phyloP scores from a whole-genome alignment of 2,329 filamentous ascomycete genomes.

The Truncatella angustata region DNA sequence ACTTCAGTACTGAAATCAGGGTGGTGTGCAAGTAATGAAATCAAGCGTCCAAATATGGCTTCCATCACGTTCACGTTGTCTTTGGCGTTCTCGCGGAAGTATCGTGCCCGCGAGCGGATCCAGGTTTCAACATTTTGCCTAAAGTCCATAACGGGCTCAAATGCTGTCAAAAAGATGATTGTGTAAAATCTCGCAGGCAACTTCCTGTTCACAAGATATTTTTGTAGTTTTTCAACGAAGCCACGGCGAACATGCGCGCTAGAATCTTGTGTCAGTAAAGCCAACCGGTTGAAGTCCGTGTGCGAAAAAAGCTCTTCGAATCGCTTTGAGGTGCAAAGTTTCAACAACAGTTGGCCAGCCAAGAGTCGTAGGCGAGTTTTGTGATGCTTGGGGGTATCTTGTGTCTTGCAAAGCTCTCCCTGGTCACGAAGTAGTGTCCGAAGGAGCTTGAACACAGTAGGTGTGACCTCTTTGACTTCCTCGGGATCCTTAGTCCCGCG shows the following conservation, averaged over 20 bases:
- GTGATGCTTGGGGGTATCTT: conserved; percentile 74
- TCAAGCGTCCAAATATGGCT: conserved; percentile 73
- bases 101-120: conserved; percentile 76
- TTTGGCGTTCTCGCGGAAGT: conserved; percentile 56
- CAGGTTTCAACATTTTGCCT: conserved; percentile 79
- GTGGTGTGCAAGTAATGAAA: conserved; percentile 89
- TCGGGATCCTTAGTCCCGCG: conserved; percentile 56
- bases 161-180: conserved; percentile 85
- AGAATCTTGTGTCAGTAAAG: conserved; percentile 77
- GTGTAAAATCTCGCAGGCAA: conserved; percentile 80
- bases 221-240: conserved; percentile 85
- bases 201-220: conserved; percentile 74
- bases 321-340: conserved; percentile 74
- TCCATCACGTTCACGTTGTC: conserved; percentile 65
- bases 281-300: conserved; percentile 75
- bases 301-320: conserved; percentile 75
- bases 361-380: conserved; percentile 77
- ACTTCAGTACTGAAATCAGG: conserved; percentile 74
- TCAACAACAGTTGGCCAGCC: conserved; percentile 78
- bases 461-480: conserved; percentile 57
- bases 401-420: conserved; percentile 76
- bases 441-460: conserved; percentile 74
- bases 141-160: conserved; percentile 76
- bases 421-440: conserved; percentile 71
- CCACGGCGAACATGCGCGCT: conserved; percentile 70